These are phyloP conservation scores for Mycosphaerella arachidis DNA, from an alignment of 2,329 filamentous ascomycete species.

Conservation along the genomic window DNA sequence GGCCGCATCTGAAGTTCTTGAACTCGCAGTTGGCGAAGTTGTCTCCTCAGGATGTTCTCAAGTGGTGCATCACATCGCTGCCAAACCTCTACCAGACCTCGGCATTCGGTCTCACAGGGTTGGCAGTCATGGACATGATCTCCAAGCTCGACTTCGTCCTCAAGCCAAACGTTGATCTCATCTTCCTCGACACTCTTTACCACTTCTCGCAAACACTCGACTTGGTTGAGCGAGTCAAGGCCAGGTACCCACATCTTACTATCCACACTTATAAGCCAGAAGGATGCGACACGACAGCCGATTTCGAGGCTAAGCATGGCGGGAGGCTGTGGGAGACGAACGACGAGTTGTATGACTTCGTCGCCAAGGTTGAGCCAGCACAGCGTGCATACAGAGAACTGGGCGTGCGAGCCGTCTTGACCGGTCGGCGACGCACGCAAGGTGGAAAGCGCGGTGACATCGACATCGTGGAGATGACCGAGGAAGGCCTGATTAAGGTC, in stretches of 20 bases:
- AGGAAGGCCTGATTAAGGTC: constrained; percentile 89
- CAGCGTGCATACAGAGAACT: constrained; percentile 86
- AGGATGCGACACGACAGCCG: constrained; percentile 63
- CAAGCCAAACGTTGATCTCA: constrained; percentile 50
- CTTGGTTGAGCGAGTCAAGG: constrained; percentile 62
- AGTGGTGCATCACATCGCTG: constrained; percentile 86
- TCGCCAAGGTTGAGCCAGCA: constrained; percentile 95
- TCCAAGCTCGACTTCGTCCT: constrained; percentile 64
- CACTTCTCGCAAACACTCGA: constrained; percentile 50
- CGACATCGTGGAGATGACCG: constrained; percentile 88
- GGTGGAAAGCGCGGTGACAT: constrained; percentile 87
- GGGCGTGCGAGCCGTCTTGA: constrained; percentile 83
- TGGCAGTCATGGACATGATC: constrained; percentile 60
- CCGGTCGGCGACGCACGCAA: constrained; percentile 85
- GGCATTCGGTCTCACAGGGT: constrained; percentile 49
- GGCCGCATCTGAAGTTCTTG: constrained; percentile 81
- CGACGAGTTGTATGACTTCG: constrained; percentile 89
- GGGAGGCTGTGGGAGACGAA: constrained; percentile 78
- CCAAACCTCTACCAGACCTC: constrained; percentile 57
- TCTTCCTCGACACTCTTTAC: constrained; percentile 53
- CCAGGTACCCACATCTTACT: constrained; percentile 70
- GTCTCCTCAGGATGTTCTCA: constrained; percentile 82
- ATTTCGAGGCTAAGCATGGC: constrained; percentile 81
- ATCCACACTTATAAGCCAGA: constrained; percentile 89
- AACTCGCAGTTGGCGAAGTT: constrained; percentile 86